Evolutionary conservation across 176 grass and related monocot genomes (phyloP).

Genomic region (Leersia perrieri): DNA sequence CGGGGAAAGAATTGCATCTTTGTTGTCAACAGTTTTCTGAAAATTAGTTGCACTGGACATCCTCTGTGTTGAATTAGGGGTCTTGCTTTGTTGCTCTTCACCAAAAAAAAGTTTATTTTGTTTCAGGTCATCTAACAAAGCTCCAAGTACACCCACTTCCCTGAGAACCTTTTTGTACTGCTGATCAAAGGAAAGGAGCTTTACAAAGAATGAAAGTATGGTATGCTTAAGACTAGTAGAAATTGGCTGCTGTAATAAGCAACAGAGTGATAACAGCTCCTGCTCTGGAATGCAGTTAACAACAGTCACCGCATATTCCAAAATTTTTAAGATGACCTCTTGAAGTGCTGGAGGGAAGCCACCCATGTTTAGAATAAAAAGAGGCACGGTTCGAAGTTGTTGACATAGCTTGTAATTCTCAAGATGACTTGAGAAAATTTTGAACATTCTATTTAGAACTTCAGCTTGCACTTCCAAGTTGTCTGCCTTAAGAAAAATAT

Average conservation of each 20-base stretch:
- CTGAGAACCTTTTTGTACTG: slow-evolving; percentile 97
- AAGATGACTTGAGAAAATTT: slow-evolving; percentile 98
- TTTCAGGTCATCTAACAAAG: slow-evolving; percentile 96
- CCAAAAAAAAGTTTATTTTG: slow-evolving; percentile 86
- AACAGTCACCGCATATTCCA: slow-evolving; percentile 98
- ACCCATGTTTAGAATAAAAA: slow-evolving; percentile 99
- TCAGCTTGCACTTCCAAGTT: slow-evolving; percentile 96
- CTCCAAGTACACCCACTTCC: slow-evolving; percentile 95
- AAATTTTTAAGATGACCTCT: slow-evolving; percentile 98
- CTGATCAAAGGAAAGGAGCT: slow-evolving; percentile 98
- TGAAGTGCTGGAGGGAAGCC: slow-evolving; percentile 93
- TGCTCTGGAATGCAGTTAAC: slow-evolving; percentile 98
- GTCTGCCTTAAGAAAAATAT: slow-evolving; percentile 99
- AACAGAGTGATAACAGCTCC: slow-evolving; percentile 94
- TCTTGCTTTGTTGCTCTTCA: slow-evolving; percentile 66
- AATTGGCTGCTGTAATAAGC: slow-evolving; percentile 97
- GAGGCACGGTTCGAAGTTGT: slow-evolving; percentile 88
- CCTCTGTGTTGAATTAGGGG: slow-evolving; percentile 49
- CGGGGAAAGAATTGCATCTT: slow-evolving; percentile 79
- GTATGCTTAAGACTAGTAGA: slow-evolving; percentile 80
- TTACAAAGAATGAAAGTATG: slow-evolving; percentile 93
- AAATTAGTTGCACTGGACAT: slow-evolving; percentile 50
- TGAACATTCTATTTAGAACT: slow-evolving; percentile 99
- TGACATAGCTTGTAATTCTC: slow-evolving; percentile 98
- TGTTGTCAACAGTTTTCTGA: slow-evolving; percentile 67